Base-by-base conservation (phyloP, 306 rosid species). In the Senna tora region DNA sequence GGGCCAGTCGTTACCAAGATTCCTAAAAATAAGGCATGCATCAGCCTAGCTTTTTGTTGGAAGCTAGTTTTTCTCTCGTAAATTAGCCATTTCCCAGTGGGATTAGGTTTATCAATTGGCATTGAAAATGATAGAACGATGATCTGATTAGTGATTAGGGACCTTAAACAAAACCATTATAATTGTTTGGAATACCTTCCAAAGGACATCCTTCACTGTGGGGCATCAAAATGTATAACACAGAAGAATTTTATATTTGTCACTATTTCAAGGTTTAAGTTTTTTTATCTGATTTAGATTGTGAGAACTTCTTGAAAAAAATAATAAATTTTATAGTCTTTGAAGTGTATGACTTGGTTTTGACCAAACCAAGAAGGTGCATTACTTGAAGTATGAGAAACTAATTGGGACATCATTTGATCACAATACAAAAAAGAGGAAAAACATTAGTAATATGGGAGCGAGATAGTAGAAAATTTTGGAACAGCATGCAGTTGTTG, bases 61-160 rank as follows among this genome's bases (percentile, higher is more conserved):
- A 60, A 71, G n/a, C 69, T 38, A 75, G 8, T 43, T 20, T 70
- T 58, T 34, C 54, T 34, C 47, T 60, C 51, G 21, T 67, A 65
- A 53, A 64, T 52, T 41, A 68, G 53, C 39, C 0, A 25, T 75
- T 64, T 79, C 21, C 20, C 58, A 61, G 58, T 72, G 63, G 81
- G 87, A 76, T 79, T 83, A 79, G 84, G 79, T 67, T 61, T 16
- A 21, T 43, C 15, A 39, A 11, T 39, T 62, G 41, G 19, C 46
- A 56, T 67, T 79, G 75, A 75, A 42, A 11, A 19, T 43, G 81
- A 61, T 38, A 47, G 12, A 51, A 53, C 30, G 49, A 21, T 82
- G 47, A 36, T 74, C 47, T 55, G 32, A 61, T 20, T 4, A 36
- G 19, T 55, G 32, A 61, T 20, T 4, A 36, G 19, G 72, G 68